Evolutionary conservation across 2,329 filamentous ascomycete species (phyloP).

Genomic region (Ophiostoma perfectum): DNA sequence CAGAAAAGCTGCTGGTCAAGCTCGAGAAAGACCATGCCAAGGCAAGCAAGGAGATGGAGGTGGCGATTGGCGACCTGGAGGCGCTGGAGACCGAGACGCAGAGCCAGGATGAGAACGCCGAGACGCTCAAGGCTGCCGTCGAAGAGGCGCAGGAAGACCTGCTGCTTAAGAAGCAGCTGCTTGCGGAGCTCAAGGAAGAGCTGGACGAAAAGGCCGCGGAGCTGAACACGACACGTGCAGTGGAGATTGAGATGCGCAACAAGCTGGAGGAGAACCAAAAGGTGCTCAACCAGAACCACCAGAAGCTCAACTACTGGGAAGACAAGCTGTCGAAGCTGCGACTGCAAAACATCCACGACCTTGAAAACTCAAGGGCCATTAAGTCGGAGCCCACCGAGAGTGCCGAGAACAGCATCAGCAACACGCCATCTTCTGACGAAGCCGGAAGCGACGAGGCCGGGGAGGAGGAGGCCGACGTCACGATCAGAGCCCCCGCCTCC

Average conservation of each 20-base stretch:
- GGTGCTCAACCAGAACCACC: conserved; percentile 76
- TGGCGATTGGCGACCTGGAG: conserved; percentile 66
- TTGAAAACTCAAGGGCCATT: conserved; percentile 35
- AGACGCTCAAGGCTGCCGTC: conserved; percentile 64
- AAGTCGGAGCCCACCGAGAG: conserved; percentile 25
- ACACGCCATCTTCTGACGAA: not conserved
- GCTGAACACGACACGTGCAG: conserved; percentile 79
- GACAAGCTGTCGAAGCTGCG: conserved; percentile 81
- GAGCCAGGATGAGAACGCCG: conserved; percentile 69
- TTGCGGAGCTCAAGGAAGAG: conserved; percentile 73
- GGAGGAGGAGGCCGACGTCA: conserved; percentile 30
- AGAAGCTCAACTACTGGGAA: conserved; percentile 76
- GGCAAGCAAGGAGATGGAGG: conserved; percentile 71
- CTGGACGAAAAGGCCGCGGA: conserved; percentile 80
- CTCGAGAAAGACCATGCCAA: conserved; percentile 77
- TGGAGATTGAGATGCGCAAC: conserved; percentile 97
- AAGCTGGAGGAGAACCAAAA: conserved; percentile 97
- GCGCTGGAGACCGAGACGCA: conserved; percentile 72
- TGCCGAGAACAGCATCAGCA: conserved; percentile 16
- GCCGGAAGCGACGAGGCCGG: conserved; percentile 24
- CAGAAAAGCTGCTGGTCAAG: conserved; percentile 85
- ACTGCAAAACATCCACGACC: conserved; percentile 73
- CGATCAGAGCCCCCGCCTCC: conserved; percentile 31
- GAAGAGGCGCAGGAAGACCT: conserved; percentile 79
- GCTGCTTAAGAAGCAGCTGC: conserved; percentile 70